Percentiles rank a stretch among this genome's conserved stretches.
Conservation (phyloP, 2,329 filamentous ascomycete genomes). For the Didymella pomorum region DNA sequence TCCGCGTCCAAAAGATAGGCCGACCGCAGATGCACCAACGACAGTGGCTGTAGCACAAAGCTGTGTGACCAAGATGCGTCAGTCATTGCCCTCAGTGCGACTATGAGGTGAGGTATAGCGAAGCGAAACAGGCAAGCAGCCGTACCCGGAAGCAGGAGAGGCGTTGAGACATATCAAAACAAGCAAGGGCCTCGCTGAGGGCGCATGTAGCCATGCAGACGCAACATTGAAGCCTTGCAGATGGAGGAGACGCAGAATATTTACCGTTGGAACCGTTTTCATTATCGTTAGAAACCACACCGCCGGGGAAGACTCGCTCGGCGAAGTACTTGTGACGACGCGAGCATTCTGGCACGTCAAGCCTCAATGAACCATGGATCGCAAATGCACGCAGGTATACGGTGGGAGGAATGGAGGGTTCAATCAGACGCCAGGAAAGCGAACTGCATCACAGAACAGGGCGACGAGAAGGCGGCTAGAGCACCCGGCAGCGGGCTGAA, state of each 20-base stretch:
- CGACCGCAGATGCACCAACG: conserved; percentile 67
- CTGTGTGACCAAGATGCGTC: conserved; percentile 55
- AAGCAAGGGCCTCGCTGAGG: conserved; percentile 37
- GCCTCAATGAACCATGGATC: conserved; percentile 37
- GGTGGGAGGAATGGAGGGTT: conserved; percentile 30
- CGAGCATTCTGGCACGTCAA: conserved; percentile 53
- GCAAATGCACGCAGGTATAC: conserved; percentile 30
- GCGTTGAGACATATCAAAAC: conserved; percentile 40
- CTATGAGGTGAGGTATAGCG: conserved; percentile 31
- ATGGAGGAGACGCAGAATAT: conserved; percentile 31
- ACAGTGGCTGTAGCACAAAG: conserved; percentile 69
- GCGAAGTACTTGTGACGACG: conserved; percentile 48
- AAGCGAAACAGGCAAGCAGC: conserved; percentile 37
- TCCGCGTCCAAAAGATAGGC: conserved; percentile 64
- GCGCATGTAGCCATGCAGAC: conserved; percentile 17
- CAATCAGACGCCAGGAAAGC: conserved; percentile 29
- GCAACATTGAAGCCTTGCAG: conserved; percentile 21
- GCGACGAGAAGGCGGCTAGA: conserved; percentile 32
- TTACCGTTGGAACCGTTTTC: conserved; percentile 58
- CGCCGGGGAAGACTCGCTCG: conserved; percentile 50
- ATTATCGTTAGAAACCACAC: conserved; percentile 52
- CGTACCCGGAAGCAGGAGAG: conserved; percentile 32
- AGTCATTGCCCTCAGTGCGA: conserved; percentile 46
- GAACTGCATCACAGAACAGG: conserved; percentile 35
- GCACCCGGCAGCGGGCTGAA: conserved; percentile 39